These are phyloP conservation scores for Amanita inopinata DNA, from an alignment of 768 basidiomycete genomes.

Conservation along the genomic window DNA sequence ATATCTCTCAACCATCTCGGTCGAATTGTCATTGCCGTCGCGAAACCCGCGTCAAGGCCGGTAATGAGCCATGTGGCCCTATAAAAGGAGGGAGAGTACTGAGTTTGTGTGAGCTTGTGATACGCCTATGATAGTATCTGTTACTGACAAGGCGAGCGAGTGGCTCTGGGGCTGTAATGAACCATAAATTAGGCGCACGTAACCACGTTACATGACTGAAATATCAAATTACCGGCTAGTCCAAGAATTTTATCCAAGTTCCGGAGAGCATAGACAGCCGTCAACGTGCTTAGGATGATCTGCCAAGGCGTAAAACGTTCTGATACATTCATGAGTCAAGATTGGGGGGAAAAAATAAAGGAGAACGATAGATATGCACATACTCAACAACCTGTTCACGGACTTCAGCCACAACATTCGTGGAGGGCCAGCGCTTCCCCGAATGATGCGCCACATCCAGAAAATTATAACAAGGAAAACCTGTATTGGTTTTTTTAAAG, in stretches of 20 bases:
- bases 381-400: conserved; percentile 52
- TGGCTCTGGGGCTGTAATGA: conserved; percentile 81
- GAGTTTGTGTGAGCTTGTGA: conserved; percentile 3
- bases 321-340: conserved; percentile 20
- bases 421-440: conserved; percentile 56
- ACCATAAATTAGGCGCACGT: conserved; percentile 7
- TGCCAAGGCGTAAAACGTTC: conserved; percentile 95
- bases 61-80: conserved; percentile 93
- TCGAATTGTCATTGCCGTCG: conserved; percentile 87
- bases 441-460: conserved; percentile 76
- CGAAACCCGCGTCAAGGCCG: conserved; percentile 95
- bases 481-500: conserved; percentile 26
- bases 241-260: conserved; percentile 84
- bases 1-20: conserved; percentile 89
- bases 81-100: conserved; percentile 92
- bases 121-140: neutral
- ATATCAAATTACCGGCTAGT: conserved; percentile 50
- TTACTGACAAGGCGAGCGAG: conserved; percentile 70
- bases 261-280: conserved; percentile 70
- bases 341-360: neutral
- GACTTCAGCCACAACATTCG: conserved; percentile 53
- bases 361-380: conserved; percentile 15
- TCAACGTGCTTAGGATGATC: conserved; percentile 78
- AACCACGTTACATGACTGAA: conserved; percentile 4
- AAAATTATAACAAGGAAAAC: conserved; percentile 88